Conservation (phyloP, 228 moss, liverwort and hornwort species). For the Sphagnum magellanicum region DNA sequence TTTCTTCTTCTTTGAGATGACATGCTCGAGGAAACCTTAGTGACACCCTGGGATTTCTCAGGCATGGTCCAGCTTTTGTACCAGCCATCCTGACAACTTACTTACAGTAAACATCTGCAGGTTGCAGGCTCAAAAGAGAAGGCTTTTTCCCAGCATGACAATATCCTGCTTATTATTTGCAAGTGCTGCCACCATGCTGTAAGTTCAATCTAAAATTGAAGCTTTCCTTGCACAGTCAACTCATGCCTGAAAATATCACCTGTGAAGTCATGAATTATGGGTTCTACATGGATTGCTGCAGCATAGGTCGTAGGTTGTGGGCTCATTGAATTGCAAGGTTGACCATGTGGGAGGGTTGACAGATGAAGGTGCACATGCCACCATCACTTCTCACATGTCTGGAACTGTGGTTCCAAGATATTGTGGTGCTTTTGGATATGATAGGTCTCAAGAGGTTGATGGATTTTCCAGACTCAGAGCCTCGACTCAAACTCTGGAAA, state of each 20-base stretch:
- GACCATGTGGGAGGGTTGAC: slow-evolving; percentile 6
- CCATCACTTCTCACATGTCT: slow-evolving; percentile 41
- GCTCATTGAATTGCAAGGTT: too few relatives aligned
- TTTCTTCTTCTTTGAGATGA: too few relatives aligned
- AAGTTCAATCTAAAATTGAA: slow-evolving; percentile 16
- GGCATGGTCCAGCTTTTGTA: too few relatives aligned
- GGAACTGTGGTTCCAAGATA: slow-evolving; percentile 75
- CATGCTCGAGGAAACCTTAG: too few relatives aligned
- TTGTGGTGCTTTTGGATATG: slow-evolving; percentile 56
- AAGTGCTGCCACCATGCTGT: slow-evolving; percentile 78
- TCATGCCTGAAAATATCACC: too few relatives aligned
- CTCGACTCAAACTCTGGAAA: slow-evolving; percentile 76
- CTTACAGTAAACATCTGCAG: slow-evolving; percentile 17
- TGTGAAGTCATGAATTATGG: too few relatives aligned
- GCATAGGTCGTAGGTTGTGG: too few relatives aligned
- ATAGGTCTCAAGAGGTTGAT: slow-evolving; percentile 52
- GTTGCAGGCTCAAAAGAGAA: slow-evolving; percentile 65
- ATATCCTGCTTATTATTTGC: slow-evolving; percentile 68
- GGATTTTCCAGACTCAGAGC: slow-evolving; percentile 50
- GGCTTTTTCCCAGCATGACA: slow-evolving; percentile 56
- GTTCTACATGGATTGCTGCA: too few relatives aligned
- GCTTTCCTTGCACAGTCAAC: too few relatives aligned
- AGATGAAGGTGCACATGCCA: slow-evolving; percentile 90
- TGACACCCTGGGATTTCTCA: too few relatives aligned
- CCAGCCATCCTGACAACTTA: too few relatives aligned